phyloP scores from a whole-genome alignment of 228 moss, liverwort and hornwort species.

The Sphagnum fallax region DNA sequence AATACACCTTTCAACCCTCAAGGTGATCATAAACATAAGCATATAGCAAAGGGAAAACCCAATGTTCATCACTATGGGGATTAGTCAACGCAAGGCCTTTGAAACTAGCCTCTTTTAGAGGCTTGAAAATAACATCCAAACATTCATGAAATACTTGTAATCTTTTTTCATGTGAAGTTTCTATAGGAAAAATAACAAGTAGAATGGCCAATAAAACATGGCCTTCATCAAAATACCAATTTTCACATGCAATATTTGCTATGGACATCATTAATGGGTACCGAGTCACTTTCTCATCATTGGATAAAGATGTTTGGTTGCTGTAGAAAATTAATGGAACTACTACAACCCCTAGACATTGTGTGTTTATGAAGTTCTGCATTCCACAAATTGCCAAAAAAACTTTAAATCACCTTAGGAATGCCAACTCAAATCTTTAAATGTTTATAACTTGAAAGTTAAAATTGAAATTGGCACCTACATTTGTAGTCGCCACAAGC shows the following conservation, averaged over 20 bases:
- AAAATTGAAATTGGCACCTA: not conserved
- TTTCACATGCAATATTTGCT: constrained; percentile 8
- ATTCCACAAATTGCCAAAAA: not conserved
- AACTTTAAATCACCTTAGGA: not conserved
- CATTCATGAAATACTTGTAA: constrained; percentile 5
- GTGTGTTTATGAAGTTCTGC: not conserved
- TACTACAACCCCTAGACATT: not conserved
- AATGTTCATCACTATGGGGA: no score
- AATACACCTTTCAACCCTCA: no score
- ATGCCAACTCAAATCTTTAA: no score
- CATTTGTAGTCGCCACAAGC: not conserved
- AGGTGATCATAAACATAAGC: no score
- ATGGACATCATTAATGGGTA: constrained; percentile 2
- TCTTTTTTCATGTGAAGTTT: not conserved
- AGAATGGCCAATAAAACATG: constrained; percentile 2
- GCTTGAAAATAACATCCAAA: not conserved
- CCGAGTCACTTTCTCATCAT: not conserved
- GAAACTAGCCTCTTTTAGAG: not conserved
- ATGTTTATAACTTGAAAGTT: not conserved
- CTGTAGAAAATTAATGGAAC: not conserved
- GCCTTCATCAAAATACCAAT: constrained; percentile 1
- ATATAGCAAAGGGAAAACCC: no score
- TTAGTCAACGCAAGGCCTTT: not conserved
- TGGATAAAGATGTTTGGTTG: constrained; percentile 2
- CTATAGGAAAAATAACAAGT: not conserved